A percentile compares a stretch with the other conserved stretches of the same genome.
Evolutionary conservation across 2,329 filamentous ascomycete genomes (phyloP).

Genomic region (Epichloe sibirici): DNA sequence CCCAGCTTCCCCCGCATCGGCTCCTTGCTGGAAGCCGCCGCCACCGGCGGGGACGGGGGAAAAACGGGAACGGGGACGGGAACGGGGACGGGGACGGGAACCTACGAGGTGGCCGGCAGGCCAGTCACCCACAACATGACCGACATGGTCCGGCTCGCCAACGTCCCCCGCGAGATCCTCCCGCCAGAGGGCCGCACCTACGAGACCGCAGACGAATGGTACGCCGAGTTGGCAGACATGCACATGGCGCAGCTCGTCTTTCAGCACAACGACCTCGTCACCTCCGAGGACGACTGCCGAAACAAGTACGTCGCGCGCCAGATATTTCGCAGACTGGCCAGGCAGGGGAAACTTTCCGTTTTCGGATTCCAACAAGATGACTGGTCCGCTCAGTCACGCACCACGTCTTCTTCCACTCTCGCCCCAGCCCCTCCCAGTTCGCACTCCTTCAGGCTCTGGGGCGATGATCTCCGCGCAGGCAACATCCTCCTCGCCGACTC

Average conservation of each 20-base stretch:
- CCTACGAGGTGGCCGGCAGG: constrained; percentile 12
- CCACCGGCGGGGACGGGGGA: constrained; percentile 6
- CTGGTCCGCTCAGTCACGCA: background rate
- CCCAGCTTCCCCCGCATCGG: constrained; percentile 7
- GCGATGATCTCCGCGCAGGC: constrained; percentile 21
- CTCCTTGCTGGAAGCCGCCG: constrained; percentile 11
- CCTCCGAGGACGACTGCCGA: constrained; percentile 24
- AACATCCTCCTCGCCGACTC: constrained; percentile 19
- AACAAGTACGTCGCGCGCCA: constrained; percentile 31
- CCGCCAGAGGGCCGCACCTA: constrained; percentile 11
- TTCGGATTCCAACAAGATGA: background rate
- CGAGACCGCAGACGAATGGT: constrained; percentile 21
- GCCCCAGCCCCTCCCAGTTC: background rate
- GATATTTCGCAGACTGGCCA: constrained; percentile 24
- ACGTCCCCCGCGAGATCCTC: constrained; percentile 11
- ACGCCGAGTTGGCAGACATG: constrained; percentile 23
- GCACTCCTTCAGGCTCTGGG: constrained; percentile 16
- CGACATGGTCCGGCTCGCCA: constrained; percentile 17
- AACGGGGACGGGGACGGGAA: constrained; percentile 12
- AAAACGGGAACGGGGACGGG: constrained; percentile 10
- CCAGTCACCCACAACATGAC: constrained; percentile 31
- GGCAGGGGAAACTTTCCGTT: constrained; percentile 11
- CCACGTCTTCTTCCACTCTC: too few species aligned
- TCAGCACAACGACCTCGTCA: constrained; percentile 24
- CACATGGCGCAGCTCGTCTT: constrained; percentile 26